These are phyloP conservation scores for Hypoxylon sp. DNA, from an alignment of 2,329 filamentous ascomycete species.

Conservation along the genomic window DNA sequence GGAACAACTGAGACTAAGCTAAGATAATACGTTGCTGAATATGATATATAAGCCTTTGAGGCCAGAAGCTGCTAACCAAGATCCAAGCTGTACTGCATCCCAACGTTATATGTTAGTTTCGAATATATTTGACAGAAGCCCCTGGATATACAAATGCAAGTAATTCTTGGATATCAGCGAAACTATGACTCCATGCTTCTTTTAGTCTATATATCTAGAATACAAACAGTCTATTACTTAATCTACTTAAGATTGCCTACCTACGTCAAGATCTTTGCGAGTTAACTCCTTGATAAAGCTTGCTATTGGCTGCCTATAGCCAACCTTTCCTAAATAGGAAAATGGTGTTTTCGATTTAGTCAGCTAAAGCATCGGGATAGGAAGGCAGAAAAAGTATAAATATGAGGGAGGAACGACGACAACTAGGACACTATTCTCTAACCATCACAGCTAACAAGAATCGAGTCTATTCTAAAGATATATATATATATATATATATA, in stretches of 20 bases:
- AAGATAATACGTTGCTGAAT: too few relatives aligned
- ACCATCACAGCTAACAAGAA: neutral
- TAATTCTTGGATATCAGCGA: neutral
- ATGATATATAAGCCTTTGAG: neutral
- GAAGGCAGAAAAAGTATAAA: conserved; percentile 25
- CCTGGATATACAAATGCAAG: neutral
- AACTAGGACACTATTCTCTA: neutral
- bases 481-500: conserved; percentile 11
- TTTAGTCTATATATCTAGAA: neutral
- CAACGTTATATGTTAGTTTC: neutral
- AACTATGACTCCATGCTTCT: neutral
- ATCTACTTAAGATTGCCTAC: neutral
- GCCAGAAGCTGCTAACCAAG: neutral
- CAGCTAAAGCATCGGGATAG: conserved; percentile 26
- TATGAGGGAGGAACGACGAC: conserved; percentile 10
- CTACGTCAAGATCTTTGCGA: neutral
- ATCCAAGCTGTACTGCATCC: neutral
- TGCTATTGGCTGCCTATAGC: neutral
- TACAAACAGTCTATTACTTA: neutral
- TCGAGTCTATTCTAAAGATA: neutral
- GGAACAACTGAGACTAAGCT: too few relatives aligned
- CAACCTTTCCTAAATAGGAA: conserved; percentile 44
- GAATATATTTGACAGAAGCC: neutral
- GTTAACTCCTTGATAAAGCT: neutral
- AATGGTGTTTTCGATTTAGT: conserved; percentile 41